Base-by-base conservation (phyloP, 441 rosid genomes). In the Biscutella laevigata region DNA sequence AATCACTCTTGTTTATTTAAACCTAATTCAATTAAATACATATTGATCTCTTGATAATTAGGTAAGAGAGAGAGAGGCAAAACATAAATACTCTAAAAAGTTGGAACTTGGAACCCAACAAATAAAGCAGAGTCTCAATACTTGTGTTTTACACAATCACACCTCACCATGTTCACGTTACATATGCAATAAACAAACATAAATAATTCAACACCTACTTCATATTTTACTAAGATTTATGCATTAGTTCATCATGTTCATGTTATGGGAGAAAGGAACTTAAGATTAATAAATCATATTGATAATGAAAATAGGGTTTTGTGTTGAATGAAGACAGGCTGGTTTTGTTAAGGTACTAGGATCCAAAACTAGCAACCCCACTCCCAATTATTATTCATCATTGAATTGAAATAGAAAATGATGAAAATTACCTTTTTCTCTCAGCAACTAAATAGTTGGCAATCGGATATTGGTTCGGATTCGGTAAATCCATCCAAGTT, bases 61-160 rank as follows among this genome's bases (percentile, higher is more conserved):
- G 25, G 17, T 6, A 39, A 47, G 22, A 63, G 30, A 46, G 48
- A 2, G 26, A 24, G 45, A 14, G 25, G 44, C 20, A 16, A 25
- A 47, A 47, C 38, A 55, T 12, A 55, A 22, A 22, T 2, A 22
- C 25, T n/a, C n/a, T n/a, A 22, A 22, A 10, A 34, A 32, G 32
- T 40, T 48, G 34, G 69, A 57, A 46, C 2, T 40, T 30, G 39
- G 45, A 59, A 42, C 25, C 53, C 27, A 44, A 34, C 47, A 50
- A 65, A 58, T 39, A 53, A 14, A 4, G 33, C n/a, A 22, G 4
- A 22, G 25, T 22, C 25, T 4, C 25, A 22, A 22, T 22, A 57
- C 59, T 57, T 57, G 69, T 64, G 64, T 57, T 57, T 36, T 26
- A 64, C 59, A 50, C 64, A 50, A 57, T 22, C 64, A 64, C 58